Percentiles rank a stretch among this genome's conserved stretches.
These are phyloP conservation scores for Aspergillus felis DNA, from an alignment of 2,329 filamentous ascomycete species.

Conservation along the genomic window DNA sequence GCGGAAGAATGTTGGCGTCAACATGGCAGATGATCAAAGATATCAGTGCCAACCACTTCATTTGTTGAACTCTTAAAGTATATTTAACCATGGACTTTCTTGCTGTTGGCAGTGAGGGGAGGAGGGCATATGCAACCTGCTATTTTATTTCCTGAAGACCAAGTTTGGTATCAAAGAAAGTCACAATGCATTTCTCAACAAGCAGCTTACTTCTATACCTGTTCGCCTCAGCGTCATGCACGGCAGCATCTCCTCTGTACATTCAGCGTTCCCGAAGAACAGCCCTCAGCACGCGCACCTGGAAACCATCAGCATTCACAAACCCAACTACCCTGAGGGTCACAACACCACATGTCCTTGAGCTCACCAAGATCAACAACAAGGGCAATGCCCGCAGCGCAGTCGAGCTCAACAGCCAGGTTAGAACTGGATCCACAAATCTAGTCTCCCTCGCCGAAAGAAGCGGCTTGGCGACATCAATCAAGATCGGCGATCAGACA, in stretches of 20 bases:
- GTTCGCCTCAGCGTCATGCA: neutral
- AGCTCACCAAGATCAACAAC: slow-evolving; percentile 6
- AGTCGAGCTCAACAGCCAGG: slow-evolving; percentile 3
- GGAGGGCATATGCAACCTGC: neutral
- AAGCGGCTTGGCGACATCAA: slow-evolving; percentile 14
- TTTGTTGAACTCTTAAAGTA: neutral
- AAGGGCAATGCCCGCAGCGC: slow-evolving; percentile 3
- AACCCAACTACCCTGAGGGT: neutral
- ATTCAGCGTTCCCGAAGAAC: neutral
- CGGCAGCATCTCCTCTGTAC: neutral
- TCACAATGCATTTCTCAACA: neutral
- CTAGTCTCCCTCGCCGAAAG: slow-evolving; percentile 13
- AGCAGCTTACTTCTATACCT: neutral
- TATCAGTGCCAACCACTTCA: neutral
- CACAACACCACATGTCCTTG: neutral
- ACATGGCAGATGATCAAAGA: neutral
- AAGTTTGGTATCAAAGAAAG: neutral
- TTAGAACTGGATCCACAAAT: neutral
- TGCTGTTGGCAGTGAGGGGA: neutral
- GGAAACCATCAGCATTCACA: slow-evolving; percentile 5
- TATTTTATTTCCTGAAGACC: neutral
- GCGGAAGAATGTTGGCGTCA: neutral
- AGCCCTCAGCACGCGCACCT: slow-evolving; percentile 3
- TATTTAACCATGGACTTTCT: neutral
- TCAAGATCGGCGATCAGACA: slow-evolving; percentile 23